A percentile compares a stretch with the other conserved stretches of the same genome.
These are phyloP conservation scores for Linnemannia zychae DNA, from an alignment of 192 early-diverging fungal genomes.

Conservation along the genomic window DNA sequence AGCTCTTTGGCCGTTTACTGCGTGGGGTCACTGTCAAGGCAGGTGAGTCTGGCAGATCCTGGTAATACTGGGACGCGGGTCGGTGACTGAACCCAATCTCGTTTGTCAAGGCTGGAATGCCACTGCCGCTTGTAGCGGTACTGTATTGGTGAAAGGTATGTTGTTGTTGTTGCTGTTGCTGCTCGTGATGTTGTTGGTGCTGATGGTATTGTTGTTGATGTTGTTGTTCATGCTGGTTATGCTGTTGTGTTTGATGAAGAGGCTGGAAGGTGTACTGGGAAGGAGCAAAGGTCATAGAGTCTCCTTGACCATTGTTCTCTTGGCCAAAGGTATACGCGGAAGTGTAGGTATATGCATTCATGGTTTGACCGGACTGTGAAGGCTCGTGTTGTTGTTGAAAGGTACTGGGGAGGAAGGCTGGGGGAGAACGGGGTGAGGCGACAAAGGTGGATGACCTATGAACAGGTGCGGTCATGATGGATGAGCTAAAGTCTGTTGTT, in stretches of 20 bases:
- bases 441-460: constrained; percentile 7
- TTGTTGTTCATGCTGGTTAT: constrained; percentile 8
- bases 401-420: constrained; percentile 3
- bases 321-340: background rate
- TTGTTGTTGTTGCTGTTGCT: constrained; percentile 19
- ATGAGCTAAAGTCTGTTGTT: constrained; percentile 16
- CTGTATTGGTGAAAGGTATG: constrained; percentile 27
- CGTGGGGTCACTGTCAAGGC: constrained; percentile 9
- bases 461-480: constrained; percentile 7
- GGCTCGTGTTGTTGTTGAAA: background rate
- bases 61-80: constrained; percentile 25
- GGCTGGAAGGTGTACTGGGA: constrained; percentile 12
- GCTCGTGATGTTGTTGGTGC: background rate
- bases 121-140: constrained; percentile 25
- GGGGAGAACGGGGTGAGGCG: constrained; percentile 1
- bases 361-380: background rate
- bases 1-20: constrained; percentile 38
- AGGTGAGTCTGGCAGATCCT: constrained; percentile 19
- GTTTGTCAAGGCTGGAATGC: constrained; percentile 9
- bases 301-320: constrained; percentile 3
- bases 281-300: background rate
- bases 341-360: background rate
- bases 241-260: background rate
- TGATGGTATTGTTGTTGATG: background rate
- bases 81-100: constrained; percentile 24